These are phyloP conservation scores for Sporopachydermia cereana DNA, from an alignment of 1,139 yeast species.

Conservation along the genomic window DNA sequence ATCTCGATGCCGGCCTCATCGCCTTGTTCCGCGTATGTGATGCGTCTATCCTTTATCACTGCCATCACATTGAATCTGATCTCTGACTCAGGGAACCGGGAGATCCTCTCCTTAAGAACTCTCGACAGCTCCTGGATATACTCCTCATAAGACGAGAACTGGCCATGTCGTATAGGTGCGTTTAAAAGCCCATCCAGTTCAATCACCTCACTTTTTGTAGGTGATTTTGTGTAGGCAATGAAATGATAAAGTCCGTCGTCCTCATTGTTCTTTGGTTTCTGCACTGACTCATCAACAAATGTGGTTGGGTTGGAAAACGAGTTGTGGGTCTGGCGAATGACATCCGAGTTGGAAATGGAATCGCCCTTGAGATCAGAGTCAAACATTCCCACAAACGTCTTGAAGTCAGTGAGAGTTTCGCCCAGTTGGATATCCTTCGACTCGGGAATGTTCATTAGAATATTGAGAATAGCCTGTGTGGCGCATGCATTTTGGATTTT, in stretches of 20 bases:
- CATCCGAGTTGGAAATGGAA: slow-evolving; percentile 49
- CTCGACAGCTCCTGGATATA: slow-evolving; percentile 32
- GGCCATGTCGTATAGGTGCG: slow-evolving; percentile 45
- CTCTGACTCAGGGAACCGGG: slow-evolving; percentile 35
- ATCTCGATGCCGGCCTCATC: slow-evolving; percentile 26
- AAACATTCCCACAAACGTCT: slow-evolving; percentile 40
- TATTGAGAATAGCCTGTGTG: slow-evolving; percentile 62
- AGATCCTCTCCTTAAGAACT: slow-evolving; percentile 36
- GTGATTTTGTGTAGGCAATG: slow-evolving; percentile 37
- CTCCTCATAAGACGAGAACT: slow-evolving; percentile 29
- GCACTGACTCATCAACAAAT: slow-evolving; percentile 31
- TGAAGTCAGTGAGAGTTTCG: slow-evolving; percentile 36
- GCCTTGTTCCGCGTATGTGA: slow-evolving; percentile 25
- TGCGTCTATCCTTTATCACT: slow-evolving; percentile 40
- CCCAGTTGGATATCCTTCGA: slow-evolving; percentile 33
- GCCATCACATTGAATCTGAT: slow-evolving; percentile 51
- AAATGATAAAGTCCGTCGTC: slow-evolving; percentile 53
- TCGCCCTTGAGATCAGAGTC: slow-evolving; percentile 54
- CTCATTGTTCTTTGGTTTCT: slow-evolving; percentile 23
- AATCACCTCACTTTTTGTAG: slow-evolving; percentile 37
- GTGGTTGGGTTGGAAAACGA: slow-evolving; percentile 50
- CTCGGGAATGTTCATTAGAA: slow-evolving; percentile 35
- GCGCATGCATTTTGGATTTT: slow-evolving; percentile 66
- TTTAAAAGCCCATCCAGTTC: slow-evolving; percentile 57
- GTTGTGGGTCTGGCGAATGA: slow-evolving; percentile 48